Evolutionary conservation across 768 basidiomycete species (phyloP).

Genomic region (Xerocomellus dryophilus): DNA sequence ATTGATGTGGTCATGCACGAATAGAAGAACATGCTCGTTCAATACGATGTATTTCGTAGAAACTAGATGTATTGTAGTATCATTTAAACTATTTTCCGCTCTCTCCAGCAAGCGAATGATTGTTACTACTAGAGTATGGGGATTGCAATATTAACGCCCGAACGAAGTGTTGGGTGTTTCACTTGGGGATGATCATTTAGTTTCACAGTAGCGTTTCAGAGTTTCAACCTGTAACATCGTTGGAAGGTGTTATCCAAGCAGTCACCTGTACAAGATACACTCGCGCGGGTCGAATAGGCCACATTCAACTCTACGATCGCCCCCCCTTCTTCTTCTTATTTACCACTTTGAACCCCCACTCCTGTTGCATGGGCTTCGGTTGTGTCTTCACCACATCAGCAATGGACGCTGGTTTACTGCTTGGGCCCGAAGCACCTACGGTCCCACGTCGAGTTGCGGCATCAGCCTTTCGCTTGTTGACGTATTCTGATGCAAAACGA

Average conservation of each 20-base stretch:
- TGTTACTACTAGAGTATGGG: neutral
- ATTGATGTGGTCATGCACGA: conserved; percentile 3
- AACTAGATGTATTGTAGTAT: conserved; percentile 18
- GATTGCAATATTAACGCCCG: too few species aligned
- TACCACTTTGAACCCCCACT: conserved; percentile 92
- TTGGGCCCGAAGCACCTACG: conserved; percentile 30
- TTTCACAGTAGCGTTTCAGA: neutral
- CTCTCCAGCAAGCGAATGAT: neutral
- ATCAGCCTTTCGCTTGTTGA: conserved; percentile 83
- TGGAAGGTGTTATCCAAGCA: conserved; percentile 24
- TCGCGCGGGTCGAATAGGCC: neutral
- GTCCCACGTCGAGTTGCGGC: conserved; percentile 53
- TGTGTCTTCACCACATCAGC: conserved; percentile 90
- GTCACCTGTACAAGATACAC: conserved; percentile 16
- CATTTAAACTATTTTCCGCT: conserved; percentile 7
- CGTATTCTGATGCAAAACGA: conserved; percentile 91
- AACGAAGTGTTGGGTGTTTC: neutral
- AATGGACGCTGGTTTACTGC: conserved; percentile 62
- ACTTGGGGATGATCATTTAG: neutral
- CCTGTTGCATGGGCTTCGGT: conserved; percentile 70
- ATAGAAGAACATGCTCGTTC: conserved; percentile 10
- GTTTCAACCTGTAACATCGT: neutral
- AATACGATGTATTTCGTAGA: conserved; percentile 22
- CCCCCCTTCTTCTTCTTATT: conserved; percentile 93
- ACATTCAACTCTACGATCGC: conserved; percentile 39